phyloP scores from a whole-genome alignment of 495 filamentous ascomycete genomes.

The Penicillium cataractarum region DNA sequence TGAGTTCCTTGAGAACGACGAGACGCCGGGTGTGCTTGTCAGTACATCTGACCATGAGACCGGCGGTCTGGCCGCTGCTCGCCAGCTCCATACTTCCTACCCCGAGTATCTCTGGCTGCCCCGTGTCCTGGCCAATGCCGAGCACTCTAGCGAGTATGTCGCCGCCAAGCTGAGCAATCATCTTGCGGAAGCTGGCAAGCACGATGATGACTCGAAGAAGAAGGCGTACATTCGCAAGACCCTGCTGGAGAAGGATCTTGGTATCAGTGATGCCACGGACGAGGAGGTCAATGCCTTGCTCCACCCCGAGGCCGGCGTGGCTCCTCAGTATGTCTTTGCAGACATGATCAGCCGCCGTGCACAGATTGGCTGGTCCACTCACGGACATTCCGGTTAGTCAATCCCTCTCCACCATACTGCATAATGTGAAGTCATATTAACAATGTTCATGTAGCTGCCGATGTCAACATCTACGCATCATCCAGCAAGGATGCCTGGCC shows the following conservation, averaged over 20 bases:
- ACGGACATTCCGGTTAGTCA: constrained; percentile 72
- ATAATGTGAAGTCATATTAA: constrained; percentile 19
- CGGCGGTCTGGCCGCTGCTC: constrained; percentile 79
- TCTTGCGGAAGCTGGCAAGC: constrained; percentile 39
- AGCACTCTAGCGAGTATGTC: constrained; percentile 75
- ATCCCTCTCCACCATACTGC: not conserved
- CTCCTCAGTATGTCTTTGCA: constrained; percentile 66
- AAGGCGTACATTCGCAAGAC: constrained; percentile 59
- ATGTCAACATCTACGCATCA: constrained; percentile 90
- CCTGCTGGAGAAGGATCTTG: constrained; percentile 68
- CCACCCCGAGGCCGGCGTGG: constrained; percentile 45
- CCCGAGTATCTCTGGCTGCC: constrained; percentile 90
- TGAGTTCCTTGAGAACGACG: constrained; percentile 77
- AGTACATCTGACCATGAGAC: constrained; percentile 95
- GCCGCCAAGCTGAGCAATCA: constrained; percentile 59
- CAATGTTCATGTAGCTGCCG: constrained; percentile 54
- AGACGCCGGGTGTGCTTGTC: constrained; percentile 77
- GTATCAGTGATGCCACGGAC: constrained; percentile 72
- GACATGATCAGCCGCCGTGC: constrained; percentile 84
- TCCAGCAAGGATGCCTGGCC: constrained; percentile 47
- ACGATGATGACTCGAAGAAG: constrained; percentile 28
- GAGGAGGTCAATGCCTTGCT: constrained; percentile 71
- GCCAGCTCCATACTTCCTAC: constrained; percentile 68
- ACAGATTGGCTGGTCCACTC: constrained; percentile 90
- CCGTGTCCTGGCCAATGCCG: constrained; percentile 75